A percentile compares a stretch with the other conserved stretches of the same genome.
These are phyloP conservation scores for Alternaria sp. DNA, from an alignment of 2,329 filamentous ascomycete genomes.

Conservation along the genomic window DNA sequence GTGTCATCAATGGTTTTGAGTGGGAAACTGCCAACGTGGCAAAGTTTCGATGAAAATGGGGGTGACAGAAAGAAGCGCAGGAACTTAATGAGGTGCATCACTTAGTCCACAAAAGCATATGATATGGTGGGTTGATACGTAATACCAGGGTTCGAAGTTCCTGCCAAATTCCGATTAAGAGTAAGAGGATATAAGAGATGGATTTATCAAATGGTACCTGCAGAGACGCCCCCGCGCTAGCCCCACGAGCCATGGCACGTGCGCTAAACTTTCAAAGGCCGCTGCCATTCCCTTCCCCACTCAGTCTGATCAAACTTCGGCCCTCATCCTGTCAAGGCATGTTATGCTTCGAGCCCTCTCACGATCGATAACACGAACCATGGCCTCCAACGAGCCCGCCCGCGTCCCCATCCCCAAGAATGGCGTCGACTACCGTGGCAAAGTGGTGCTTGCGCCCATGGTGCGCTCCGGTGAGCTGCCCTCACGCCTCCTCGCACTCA, in stretches of 20 bases:
- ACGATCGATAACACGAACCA: conserved; percentile 39
- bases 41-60: no score
- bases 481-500: conserved; percentile 84
- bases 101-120: background rate
- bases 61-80: no score
- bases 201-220: background rate
- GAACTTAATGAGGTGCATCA: no score
- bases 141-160: background rate
- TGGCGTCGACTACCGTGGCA: conserved; percentile 93
- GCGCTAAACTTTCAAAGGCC: conserved; percentile 21
- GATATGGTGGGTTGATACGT: background rate
- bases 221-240: conserved; percentile 9
- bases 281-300: conserved; percentile 10
- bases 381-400: conserved; percentile 51
- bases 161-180: background rate
- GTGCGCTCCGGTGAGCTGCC: conserved; percentile 96
- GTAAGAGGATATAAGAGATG: background rate
- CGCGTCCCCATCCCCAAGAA: conserved; percentile 84
- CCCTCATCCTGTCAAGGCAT: conserved; percentile 28
- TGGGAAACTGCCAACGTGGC: no score
- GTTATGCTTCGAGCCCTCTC: conserved; percentile 52
- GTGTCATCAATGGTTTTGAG: no score
- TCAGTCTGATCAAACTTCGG: background rate
- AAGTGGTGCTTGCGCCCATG: conserved; percentile 96
- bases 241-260: conserved; percentile 13